A percentile compares a stretch with the other conserved stretches of the same genome.
Evolutionary conservation across 495 filamentous ascomycete genomes (phyloP).

Genomic region (Hypoxylon subgilvum): DNA sequence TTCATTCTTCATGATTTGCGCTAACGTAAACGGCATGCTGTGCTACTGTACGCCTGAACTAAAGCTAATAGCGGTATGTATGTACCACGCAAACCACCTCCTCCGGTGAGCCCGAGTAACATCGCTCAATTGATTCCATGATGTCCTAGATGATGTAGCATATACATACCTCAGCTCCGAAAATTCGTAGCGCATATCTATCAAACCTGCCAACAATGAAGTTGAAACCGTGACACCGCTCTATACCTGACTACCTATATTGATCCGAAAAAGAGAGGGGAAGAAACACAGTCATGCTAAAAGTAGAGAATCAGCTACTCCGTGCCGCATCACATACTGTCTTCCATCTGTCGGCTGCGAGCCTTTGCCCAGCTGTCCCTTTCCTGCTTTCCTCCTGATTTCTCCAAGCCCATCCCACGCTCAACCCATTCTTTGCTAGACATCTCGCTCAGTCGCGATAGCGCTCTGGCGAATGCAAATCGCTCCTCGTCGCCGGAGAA

Average conservation of each 20-base stretch:
- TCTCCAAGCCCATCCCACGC: constrained; percentile 72
- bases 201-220: background rate
- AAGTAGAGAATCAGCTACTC: background rate
- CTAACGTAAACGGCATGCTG: background rate
- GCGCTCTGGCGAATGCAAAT: constrained; percentile 90
- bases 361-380: constrained; percentile 69
- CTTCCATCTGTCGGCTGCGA: constrained; percentile 71
- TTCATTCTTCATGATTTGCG: too few relatives aligned
- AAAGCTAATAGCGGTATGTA: background rate
- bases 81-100: background rate
- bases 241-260: constrained; percentile 5
- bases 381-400: constrained; percentile 64
- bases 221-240: background rate
- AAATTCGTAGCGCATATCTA: constrained; percentile 1
- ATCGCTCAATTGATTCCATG: background rate
- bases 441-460: constrained; percentile 89
- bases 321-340: constrained; percentile 64
- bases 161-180: background rate
- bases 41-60: background rate
- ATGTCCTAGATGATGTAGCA: constrained; percentile 3
- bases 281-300: constrained; percentile 18
- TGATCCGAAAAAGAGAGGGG: constrained; percentile 10
- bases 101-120: constrained; percentile 1
- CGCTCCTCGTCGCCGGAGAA: constrained; percentile 96
- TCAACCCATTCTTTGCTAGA: constrained; percentile 94